A percentile compares a stretch with the other conserved stretches of the same genome.
Conservation (phyloP, 345 rosid genomes). For the Salix caprea region DNA sequence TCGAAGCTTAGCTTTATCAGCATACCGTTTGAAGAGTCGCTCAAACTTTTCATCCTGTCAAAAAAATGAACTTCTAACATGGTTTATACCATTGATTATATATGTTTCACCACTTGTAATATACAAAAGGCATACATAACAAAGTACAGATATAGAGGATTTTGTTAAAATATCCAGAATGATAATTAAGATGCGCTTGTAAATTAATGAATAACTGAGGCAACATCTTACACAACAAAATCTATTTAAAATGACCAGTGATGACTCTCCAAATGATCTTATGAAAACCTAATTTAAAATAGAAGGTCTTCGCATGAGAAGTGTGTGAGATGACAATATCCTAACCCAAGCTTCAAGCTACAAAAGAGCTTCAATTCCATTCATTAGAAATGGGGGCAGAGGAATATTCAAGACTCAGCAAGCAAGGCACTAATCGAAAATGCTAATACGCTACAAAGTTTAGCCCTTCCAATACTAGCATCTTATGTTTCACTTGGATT, state of each 20-base stretch:
- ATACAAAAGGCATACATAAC: not conserved
- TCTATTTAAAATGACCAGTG: not conserved
- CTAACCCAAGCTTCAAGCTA: not conserved
- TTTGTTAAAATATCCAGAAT: not conserved
- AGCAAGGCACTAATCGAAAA: too few species aligned
- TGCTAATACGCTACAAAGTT: too few species aligned
- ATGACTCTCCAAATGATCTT: not conserved
- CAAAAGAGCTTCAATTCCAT: not conserved
- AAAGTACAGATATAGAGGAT: not conserved
- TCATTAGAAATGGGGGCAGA: too few species aligned
- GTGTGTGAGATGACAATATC: not conserved
- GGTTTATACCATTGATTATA: not conserved
- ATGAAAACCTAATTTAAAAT: too few species aligned
- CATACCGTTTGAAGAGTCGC: slow-evolving; percentile 63
- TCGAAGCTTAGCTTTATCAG: slow-evolving; percentile 54
- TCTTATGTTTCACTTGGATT: too few species aligned
- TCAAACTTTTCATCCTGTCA: slow-evolving; percentile 87
- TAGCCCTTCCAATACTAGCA: too few species aligned
- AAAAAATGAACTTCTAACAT: not conserved
- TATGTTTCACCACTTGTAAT: not conserved
- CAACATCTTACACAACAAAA: not conserved
- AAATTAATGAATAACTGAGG: not conserved
- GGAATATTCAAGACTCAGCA: too few species aligned
- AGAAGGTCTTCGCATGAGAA: too few species aligned
- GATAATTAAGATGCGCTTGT: not conserved